Base-by-base conservation (phyloP, 2,329 filamentous ascomycete species). In the Allantophomopsis lycopodina region DNA sequence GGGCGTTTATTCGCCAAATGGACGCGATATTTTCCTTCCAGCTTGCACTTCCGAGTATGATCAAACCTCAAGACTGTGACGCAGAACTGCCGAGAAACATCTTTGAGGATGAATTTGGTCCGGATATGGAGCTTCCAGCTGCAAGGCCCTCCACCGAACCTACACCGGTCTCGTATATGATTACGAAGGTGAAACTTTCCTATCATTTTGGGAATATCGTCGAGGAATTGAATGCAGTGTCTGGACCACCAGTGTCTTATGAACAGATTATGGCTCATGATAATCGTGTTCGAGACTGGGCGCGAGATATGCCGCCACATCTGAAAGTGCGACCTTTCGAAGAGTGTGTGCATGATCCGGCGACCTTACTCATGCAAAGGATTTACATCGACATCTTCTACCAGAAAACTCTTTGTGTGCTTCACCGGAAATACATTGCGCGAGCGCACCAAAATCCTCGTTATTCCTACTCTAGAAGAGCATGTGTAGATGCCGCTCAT, bases 401-500 rank as follows among this genome's bases (percentile, higher is more conserved):
- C 54, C 78, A 93, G 46, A 94, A 94, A 61, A 83, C 87, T 14
- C 71, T 94, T 50, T 93, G 86, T 51, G 73, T 94, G 16, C 71
- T 98, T 32, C 91, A 98, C 58, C 74, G 87, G 38, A 87, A 87
- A 46, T 95, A 91, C 56, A 71, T 94, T 42, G 68, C 74, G n/a
- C 74, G 79, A 43, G 83, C 87, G 5, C 69, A 83, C 36, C 74
- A 83, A 43, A 91, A 89, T 50, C 67, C 82, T 8, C 73, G 87
- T 7, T 96, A 94, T 53, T 74, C 78, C 7, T 85, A 91, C 53
- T 94, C 87, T 2, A 75, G 89, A 21, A 77, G 79, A 32, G 81
- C 79, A 16, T 91, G 86, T 46, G 80, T 96, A 32, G 86, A 94
- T 51, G 83, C 88, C 1, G 85, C 87, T 0, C 69, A 95, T 67